These are phyloP conservation scores for Colletotrichum gloeosporioides DNA, from an alignment of 2,329 filamentous ascomycete genomes.

Conservation along the genomic window DNA sequence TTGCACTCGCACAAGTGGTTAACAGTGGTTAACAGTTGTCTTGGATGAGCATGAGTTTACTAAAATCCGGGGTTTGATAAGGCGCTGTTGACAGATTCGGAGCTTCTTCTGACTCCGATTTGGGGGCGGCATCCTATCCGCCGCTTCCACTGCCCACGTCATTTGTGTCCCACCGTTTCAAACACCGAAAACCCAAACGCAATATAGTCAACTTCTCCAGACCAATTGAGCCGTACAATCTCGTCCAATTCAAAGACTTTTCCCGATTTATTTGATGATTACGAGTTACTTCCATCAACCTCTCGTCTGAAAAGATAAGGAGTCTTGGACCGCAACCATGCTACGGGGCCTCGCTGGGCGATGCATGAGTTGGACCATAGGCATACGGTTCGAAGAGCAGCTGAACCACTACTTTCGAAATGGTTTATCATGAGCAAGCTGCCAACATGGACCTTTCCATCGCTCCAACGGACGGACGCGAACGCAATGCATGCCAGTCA, in stretches of 20 bases:
- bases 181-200: background rate
- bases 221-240: background rate
- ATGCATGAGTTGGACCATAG: background rate
- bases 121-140: background rate
- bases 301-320: background rate
- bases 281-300: background rate
- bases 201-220: too few relatives aligned
- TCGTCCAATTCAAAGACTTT: background rate
- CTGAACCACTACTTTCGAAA: accelerated
- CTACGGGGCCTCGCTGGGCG: background rate
- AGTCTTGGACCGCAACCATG: accelerated
- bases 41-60: background rate
- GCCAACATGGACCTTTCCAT: background rate
- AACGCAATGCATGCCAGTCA: background rate
- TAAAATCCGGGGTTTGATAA: background rate
- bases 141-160: background rate
- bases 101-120: background rate
- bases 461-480: background rate
- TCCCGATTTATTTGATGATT: background rate
- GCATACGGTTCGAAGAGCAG: background rate
- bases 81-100: background rate
- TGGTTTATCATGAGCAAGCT: background rate
- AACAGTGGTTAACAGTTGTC: too few relatives aligned
- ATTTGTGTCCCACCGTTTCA: background rate
- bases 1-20: background rate